Base-by-base conservation (phyloP, 179 eudicot genomes). In the Spergularia azorica region DNA sequence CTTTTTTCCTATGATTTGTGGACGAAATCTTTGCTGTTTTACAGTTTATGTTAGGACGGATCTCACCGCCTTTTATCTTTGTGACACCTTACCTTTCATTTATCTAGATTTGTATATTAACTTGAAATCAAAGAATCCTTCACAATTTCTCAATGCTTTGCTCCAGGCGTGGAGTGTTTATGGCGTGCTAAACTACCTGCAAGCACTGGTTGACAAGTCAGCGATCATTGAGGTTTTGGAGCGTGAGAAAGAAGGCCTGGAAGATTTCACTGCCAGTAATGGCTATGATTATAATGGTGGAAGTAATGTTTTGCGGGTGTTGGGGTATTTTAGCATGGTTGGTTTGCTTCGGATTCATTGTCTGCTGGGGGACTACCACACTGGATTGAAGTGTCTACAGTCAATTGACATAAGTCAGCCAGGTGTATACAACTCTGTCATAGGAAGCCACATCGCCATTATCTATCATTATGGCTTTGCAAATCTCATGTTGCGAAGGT, bases 241-340 rank as follows among this genome's bases (percentile, higher is more conserved):
- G 84, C 84, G 86, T 81, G 98, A 95, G 64, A 95, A 95, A 85
- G 95, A 90, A 86, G 99, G 99, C 58, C 91, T 87, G 76, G 99
- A 86, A 26, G 89, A 90, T 82, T 93, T 93, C 79, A 93, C 97
- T 55, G 91, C 97, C 50, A 91, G 88, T 69, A 97, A 95, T 86
- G 99, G 99, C 61, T 95, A 93, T 86, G 97, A 93, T 85, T 95
- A 91, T 76, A 85, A 61, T 86, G 97, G 99, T 58, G 99, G 95
- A 58, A 95, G 99, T 82, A 95, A 95, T 86, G 97, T 95, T 50
- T 83, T 95, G 88, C 87, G 95, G 84, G 97, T 93, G 18, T 87
- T 95, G 86, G 99, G 99, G n/a, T 95, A 95, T 85, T 95, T 95
- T 76, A 95, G 99, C 87, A 95, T 95, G 97, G 92, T 95, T 36